Evolutionary conservation across 2,329 filamentous ascomycete species (phyloP), one percentile per base, ranked within the genome.

Genomic region (Taxawa tesnikishii): DNA sequence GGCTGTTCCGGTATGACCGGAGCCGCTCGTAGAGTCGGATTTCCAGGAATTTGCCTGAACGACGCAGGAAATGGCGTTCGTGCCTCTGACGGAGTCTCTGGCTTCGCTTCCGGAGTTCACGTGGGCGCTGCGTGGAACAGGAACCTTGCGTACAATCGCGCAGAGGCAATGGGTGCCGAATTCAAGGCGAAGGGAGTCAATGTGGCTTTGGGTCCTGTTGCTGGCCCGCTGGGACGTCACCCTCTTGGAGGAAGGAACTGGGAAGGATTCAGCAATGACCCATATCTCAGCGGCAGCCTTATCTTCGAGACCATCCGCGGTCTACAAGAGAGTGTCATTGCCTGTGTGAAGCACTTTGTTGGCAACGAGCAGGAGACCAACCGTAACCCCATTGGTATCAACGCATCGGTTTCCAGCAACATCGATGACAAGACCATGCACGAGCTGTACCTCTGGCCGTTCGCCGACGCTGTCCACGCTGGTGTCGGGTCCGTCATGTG

Each of bases 201-300:
- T 49, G 65, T 83, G 33, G 75, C 73, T 38, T 62, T 84, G 4
- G 79, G 78, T 1, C 79, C 79, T 2, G 62, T 68, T 0, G 75
- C 83, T 17, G 79, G 78, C 0, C 70, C 80, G 1, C 51, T 84
- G 3, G 80, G 80, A 1, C 67, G 78, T 6, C 79, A 83, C 44
- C 79, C 79, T 0, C 67, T 73, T 29, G 79, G 75, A 10, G 51
- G 51, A 3, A 68, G 80, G n/a, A 79, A 71, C 45, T 84, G 79
- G 79, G 80, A 85, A 48, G 72, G 73, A 0, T 84, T 84, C 44
- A 79, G 77, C 2, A 58, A 68, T 2, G 80, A 85, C 47, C 78
- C 80, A 0, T 71, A 70, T 4, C 63, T 84, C 13, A 67, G 73
- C 41, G 71, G 59, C 0, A 53, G 65, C 33, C 61, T 62, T 3